phyloP scores from a whole-genome alignment of 352 stramenopile genomes.

The Phytophthora capsici region DNA sequence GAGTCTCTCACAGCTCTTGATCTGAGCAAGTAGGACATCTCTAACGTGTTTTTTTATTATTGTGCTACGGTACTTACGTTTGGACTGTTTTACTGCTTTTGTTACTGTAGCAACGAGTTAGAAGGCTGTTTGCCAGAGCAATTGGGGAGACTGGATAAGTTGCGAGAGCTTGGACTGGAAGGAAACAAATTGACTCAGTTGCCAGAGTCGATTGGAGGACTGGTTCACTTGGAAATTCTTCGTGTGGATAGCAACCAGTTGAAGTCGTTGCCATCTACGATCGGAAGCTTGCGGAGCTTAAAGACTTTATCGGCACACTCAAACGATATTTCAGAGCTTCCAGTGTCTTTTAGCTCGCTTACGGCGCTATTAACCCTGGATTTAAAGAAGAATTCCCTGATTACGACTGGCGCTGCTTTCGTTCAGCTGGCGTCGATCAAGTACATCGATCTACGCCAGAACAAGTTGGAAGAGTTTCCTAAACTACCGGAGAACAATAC shows the following conservation, averaged over 20 bases:
- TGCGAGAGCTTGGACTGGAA: slow-evolving; percentile 68
- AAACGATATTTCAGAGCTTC: slow-evolving; percentile 67
- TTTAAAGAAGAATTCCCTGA: slow-evolving; percentile 77
- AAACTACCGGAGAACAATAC: slow-evolving; percentile 47
- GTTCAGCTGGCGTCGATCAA: slow-evolving; percentile 42
- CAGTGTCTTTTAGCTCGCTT: slow-evolving; percentile 52
- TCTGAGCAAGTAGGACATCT: slow-evolving; percentile 71
- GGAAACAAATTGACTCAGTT: slow-evolving; percentile 70
- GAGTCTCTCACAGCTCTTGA: slow-evolving; percentile 69
- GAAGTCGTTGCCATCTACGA: slow-evolving; percentile 45
- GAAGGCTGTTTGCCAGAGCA: slow-evolving; percentile 52
- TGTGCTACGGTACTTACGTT: neutral
- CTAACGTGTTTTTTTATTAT: neutral
- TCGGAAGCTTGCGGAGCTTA: slow-evolving; percentile 57
- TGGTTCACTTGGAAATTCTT: slow-evolving; percentile 64
- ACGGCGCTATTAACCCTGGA: slow-evolving; percentile 60
- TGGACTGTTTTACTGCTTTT: slow-evolving; percentile 11
- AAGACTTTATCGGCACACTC: slow-evolving; percentile 66
- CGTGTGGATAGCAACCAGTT: slow-evolving; percentile 74
- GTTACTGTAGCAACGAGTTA: slow-evolving; percentile 59
- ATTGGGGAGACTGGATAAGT: slow-evolving; percentile 56
- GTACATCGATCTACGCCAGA: slow-evolving; percentile 80
- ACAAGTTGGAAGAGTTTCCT: slow-evolving; percentile 70
- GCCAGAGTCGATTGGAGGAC: slow-evolving; percentile 52
- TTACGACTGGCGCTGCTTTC: slow-evolving; percentile 43